A percentile compares a stretch with the other conserved stretches of the same genome.
Conservation (phyloP, 257 asterid genomes). For the Solanum dulcamara region DNA sequence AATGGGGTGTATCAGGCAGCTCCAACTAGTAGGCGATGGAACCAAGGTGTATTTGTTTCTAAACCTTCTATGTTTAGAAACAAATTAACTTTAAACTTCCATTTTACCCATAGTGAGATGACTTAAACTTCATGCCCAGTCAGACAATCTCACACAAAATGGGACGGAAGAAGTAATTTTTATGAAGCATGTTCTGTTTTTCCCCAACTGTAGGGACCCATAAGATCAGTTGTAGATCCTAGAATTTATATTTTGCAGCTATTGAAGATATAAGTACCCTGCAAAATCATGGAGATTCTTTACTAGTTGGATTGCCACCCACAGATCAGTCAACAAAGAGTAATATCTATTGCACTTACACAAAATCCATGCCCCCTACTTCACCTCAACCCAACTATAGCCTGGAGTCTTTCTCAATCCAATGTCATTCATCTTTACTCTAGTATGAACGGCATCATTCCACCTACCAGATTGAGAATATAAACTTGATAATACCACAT, state of each 20-base stretch:
- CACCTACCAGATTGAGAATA: conserved; percentile 17
- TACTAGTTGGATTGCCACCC: neutral
- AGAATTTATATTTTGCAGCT: neutral
- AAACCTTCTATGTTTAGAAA: neutral
- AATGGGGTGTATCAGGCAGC: neutral
- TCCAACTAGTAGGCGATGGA: neutral
- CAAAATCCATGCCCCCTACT: neutral
- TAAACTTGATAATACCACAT: conserved; percentile 11
- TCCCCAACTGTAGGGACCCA: neutral
- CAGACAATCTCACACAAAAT: neutral
- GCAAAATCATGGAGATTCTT: neutral
- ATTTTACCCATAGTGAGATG: neutral
- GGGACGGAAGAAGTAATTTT: neutral
- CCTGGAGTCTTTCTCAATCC: conserved; percentile 17
- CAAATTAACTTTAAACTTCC: neutral
- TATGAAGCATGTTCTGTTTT: neutral
- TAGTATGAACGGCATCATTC: conserved; percentile 7
- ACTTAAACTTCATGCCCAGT: neutral
- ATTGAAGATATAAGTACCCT: neutral
- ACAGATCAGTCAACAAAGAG: neutral
- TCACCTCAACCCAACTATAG: conserved; percentile 16
- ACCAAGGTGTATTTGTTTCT: too few species aligned
- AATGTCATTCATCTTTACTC: conserved; percentile 8
- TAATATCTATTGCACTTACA: neutral
- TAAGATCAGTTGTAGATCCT: neutral